Conservation (phyloP, 495 filamentous ascomycete genomes). For the Patellaria atrata region DNA sequence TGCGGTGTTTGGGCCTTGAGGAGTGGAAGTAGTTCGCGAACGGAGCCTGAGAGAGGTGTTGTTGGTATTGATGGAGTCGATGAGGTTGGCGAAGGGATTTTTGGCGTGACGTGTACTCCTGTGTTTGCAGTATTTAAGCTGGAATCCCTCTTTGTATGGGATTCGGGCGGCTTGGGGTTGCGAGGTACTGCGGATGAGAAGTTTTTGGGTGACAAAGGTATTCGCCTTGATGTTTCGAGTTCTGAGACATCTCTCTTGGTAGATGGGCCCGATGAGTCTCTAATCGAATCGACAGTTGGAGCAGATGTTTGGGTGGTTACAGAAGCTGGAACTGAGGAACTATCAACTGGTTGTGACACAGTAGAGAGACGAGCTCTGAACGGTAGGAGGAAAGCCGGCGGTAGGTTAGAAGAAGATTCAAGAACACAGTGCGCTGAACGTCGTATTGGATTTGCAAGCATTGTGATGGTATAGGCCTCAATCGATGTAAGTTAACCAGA, state of each 20-base stretch:
- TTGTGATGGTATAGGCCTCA: slow-evolving; percentile 1
- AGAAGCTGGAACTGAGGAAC: slow-evolving; percentile 13
- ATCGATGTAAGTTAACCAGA: too few species aligned
- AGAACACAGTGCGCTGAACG: slow-evolving; percentile 21
- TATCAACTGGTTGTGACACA: slow-evolving; percentile 22
- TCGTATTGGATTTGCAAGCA: slow-evolving; percentile 15
- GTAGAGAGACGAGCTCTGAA: slow-evolving; percentile 26
- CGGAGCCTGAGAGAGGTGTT: slow-evolving; percentile 37
- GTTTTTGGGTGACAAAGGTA: not conserved
- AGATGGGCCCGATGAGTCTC: slow-evolving; percentile 14
- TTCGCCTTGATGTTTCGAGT: too few species aligned
- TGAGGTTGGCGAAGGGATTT: slow-evolving; percentile 16
- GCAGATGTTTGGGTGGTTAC: slow-evolving; percentile 23
- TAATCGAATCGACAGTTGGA: too few species aligned
- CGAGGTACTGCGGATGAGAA: slow-evolving; percentile 20
- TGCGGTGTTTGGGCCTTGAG: slow-evolving; percentile 64
- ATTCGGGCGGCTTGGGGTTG: slow-evolving; percentile 15
- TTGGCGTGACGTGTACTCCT: slow-evolving; percentile 17
- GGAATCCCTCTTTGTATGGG: too few species aligned
- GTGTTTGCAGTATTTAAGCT: too few species aligned
- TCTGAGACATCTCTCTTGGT: slow-evolving; percentile 2
- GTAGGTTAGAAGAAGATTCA: slow-evolving; percentile 21
- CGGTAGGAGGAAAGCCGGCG: slow-evolving; percentile 28
- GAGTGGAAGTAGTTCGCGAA: slow-evolving; percentile 57
- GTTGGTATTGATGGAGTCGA: slow-evolving; percentile 23